Evolutionary conservation across 495 filamentous ascomycete genomes (phyloP).

Genomic region (Cryomyces minteri): DNA sequence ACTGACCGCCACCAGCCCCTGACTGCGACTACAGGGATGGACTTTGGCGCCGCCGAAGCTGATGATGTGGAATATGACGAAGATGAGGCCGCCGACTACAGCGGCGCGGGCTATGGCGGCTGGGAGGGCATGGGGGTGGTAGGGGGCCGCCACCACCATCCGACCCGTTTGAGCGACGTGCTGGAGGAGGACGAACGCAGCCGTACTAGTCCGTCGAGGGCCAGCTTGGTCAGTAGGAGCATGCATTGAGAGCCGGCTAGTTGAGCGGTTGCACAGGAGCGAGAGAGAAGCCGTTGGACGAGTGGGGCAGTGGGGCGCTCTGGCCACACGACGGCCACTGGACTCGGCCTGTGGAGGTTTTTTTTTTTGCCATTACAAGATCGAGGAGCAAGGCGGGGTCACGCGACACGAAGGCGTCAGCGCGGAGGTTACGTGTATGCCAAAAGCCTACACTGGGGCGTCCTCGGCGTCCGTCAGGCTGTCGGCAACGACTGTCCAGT

Average conservation of each 20-base stretch:
- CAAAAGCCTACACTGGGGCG: too few relatives aligned
- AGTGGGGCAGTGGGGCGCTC: too few relatives aligned
- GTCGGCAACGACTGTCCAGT: too few relatives aligned
- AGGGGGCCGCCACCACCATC: constrained; percentile 72
- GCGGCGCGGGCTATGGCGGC: constrained; percentile 48
- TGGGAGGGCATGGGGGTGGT: constrained; percentile 45
- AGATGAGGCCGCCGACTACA: constrained; percentile 27
- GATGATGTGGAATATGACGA: constrained; percentile 4
- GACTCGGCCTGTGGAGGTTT: too few relatives aligned
- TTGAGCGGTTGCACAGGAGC: too few relatives aligned
- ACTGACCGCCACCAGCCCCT: background rate
- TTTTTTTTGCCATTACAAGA: too few relatives aligned
- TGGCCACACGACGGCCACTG: too few relatives aligned
- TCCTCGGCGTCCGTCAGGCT: too few relatives aligned
- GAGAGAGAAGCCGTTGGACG: too few relatives aligned
- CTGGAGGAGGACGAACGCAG: constrained; percentile 67
- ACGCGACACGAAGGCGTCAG: too few relatives aligned
- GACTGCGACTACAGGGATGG: background rate
- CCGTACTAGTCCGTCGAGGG: constrained; percentile 37
- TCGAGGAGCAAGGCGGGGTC: too few relatives aligned
- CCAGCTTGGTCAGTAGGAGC: constrained; percentile 17
- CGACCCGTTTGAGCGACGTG: constrained; percentile 85
- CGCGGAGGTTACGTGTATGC: too few relatives aligned
- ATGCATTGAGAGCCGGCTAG: background rate
- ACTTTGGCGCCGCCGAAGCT: background rate